These are phyloP conservation scores for Aspergillus fischeri DNA, from an alignment of 2,329 filamentous ascomycete species.

Conservation along the genomic window DNA sequence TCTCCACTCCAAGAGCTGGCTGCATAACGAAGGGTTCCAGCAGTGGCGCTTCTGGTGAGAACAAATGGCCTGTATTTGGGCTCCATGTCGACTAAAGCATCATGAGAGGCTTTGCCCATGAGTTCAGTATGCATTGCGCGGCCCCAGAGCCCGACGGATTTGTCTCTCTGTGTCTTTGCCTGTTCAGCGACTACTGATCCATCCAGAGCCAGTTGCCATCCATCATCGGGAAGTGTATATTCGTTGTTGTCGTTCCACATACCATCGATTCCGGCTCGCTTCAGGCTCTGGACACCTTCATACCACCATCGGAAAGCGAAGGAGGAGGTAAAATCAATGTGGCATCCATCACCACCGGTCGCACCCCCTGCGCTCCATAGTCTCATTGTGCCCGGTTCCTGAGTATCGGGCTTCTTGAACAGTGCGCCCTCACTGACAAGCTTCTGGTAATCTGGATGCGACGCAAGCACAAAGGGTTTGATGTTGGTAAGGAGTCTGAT, in stretches of 20 bases:
- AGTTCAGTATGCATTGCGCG: slow-evolving; percentile 66
- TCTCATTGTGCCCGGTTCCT: slow-evolving; percentile 53
- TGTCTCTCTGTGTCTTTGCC: slow-evolving; percentile 37
- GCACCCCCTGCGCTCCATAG: slow-evolving; percentile 71
- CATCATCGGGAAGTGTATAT: slow-evolving; percentile 63
- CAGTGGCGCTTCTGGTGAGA: slow-evolving; percentile 65
- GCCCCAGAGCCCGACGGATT: slow-evolving; percentile 64
- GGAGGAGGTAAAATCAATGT: slow-evolving; percentile 68
- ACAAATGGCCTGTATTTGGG: slow-evolving; percentile 63
- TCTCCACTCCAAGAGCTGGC: slow-evolving; percentile 72
- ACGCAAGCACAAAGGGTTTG: slow-evolving; percentile 67
- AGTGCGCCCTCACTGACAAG: slow-evolving; percentile 58
- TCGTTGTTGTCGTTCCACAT: slow-evolving; percentile 82
- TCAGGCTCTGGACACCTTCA: slow-evolving; percentile 60
- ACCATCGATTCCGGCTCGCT: slow-evolving; percentile 62
- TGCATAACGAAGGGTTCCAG: slow-evolving; percentile 66
- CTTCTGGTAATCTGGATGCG: slow-evolving; percentile 62
- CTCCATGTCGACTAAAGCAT: slow-evolving; percentile 57
- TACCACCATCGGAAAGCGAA: slow-evolving; percentile 69
- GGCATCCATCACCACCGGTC: slow-evolving; percentile 64
- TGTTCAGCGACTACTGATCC: slow-evolving; percentile 37
- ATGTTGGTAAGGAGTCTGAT: slow-evolving; percentile 68
- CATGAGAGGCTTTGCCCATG: slow-evolving; percentile 66
- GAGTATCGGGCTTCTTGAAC: slow-evolving; percentile 57
- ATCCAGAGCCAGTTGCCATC: slow-evolving; percentile 60